phyloP scores from a whole-genome alignment of 805 yeast genomes.

The Metschnikowia borealis region DNA sequence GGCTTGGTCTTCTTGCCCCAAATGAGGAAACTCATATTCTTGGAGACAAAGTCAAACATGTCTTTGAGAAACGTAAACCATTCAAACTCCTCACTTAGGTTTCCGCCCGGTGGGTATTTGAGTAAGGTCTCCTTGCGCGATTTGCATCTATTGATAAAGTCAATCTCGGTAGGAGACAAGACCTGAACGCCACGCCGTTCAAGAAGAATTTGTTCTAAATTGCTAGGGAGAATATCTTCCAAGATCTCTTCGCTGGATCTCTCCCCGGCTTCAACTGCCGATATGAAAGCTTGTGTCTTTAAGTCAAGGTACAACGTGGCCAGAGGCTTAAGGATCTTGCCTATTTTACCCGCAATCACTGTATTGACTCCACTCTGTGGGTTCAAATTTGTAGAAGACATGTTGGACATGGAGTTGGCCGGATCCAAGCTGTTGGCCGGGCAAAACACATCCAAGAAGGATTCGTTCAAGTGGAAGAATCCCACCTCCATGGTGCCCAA shows the following conservation, averaged over 20 bases:
- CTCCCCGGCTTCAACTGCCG: slow-evolving; percentile 69
- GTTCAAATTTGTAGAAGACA: slow-evolving; percentile 28
- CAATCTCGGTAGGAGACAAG: slow-evolving; percentile 73
- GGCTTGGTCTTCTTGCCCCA: slow-evolving; percentile 56
- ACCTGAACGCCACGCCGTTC: slow-evolving; percentile 34
- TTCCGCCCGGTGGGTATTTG: slow-evolving; percentile 43
- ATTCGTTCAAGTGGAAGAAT: slow-evolving; percentile 77
- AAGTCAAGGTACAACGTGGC: slow-evolving; percentile 77
- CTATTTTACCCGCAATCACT: slow-evolving; percentile 38
- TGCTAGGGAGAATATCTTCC: slow-evolving; percentile 69
- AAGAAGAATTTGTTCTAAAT: slow-evolving; percentile 47
- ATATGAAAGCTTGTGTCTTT: slow-evolving; percentile 92
- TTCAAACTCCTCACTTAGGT: slow-evolving; percentile 67
- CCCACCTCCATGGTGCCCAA: slow-evolving; percentile 84
- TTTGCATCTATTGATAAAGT: slow-evolving; percentile 71
- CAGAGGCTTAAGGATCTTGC: slow-evolving; percentile 73
- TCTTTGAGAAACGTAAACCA: slow-evolving; percentile 84
- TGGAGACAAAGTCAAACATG: slow-evolving; percentile 70
- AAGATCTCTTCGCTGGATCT: slow-evolving; percentile 62
- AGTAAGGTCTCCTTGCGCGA: slow-evolving; percentile 62
- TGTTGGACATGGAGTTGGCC: slow-evolving; percentile 36
- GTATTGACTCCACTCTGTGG: slow-evolving; percentile 33
- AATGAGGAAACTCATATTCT: slow-evolving; percentile 65
- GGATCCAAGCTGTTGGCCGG: slow-evolving; percentile 62
- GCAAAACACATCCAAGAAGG: slow-evolving; percentile 83